Evolutionary conservation across 1,284 basidiomycete genomes (phyloP), one percentile per base, ranked within the genome.

Genomic region (Fomitiporia mediterranea): DNA sequence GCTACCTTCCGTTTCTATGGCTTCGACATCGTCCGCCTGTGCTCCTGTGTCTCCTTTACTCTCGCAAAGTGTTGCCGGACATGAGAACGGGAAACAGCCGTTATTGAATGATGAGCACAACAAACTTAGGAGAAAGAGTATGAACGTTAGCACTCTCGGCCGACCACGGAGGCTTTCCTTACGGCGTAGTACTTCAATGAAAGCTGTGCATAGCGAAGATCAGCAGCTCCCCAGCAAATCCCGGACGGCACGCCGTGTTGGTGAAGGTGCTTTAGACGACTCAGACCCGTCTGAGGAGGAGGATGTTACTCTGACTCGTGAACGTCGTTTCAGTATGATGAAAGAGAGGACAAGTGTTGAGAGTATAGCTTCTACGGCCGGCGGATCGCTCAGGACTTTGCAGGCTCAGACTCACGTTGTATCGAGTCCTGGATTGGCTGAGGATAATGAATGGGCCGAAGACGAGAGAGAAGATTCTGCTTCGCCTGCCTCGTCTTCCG

Each of bases 191-290:
- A 47, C 50, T 27, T 34, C 28, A 27, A 47, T 43, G 25, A 44
- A 32, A 17, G 15, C 51, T 17, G 7, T 13, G 27, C 21, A 23
- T 25, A 35, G 13, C 2, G 43, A 57, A 17, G 51, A 48, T 34
- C 25, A 27, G 19, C 53, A 43, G 28, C 35, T 39, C n/a, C 43
- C 51, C 7, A 64, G 64, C 56, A 61, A 64, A 17, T 68, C 62
- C 47, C 61, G 58, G 30, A 82, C 74, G 56, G 68, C 80, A 32
- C 72, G 79, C 2, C 80, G 88, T 62, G 79, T 86, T 2, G 89
- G 88, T 9, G 88, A 89, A 63, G 87, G 89, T 21, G 84, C 84
- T 2, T 69, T 91, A 8, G 83, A 86, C 60, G 86, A 89, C 64
- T 89, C 85, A 0, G 86, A 89, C 68, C 85, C 83, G 1, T 77